These are phyloP conservation scores for Xylaria sp. DNA, from an alignment of 2,329 filamentous ascomycete species.

Conservation along the genomic window DNA sequence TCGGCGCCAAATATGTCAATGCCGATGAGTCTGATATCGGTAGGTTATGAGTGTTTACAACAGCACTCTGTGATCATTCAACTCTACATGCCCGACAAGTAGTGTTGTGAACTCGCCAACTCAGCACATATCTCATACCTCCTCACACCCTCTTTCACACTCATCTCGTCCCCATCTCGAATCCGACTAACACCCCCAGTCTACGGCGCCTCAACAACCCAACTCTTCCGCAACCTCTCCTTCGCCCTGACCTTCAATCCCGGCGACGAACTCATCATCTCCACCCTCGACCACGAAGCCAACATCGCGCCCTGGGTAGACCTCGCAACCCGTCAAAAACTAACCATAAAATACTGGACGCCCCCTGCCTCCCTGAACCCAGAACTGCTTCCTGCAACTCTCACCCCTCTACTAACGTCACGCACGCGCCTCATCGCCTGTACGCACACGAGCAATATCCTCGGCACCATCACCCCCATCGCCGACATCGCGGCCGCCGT, in stretches of 20 bases:
- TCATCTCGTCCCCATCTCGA: not conserved
- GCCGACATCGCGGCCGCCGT: conserved; percentile 20
- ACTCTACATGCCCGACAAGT: not conserved
- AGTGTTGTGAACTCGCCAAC: not conserved
- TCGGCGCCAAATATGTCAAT: conserved; percentile 67
- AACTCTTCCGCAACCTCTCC: conserved; percentile 68
- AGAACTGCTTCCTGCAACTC: conserved; percentile 50
- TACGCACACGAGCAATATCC: conserved; percentile 57
- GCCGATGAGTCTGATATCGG: conserved; percentile 60
- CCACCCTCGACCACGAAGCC: conserved; percentile 70
- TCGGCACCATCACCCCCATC: conserved; percentile 27
- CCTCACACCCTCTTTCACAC: not conserved
- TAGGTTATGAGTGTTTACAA: conserved; percentile 23
- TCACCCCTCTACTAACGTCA: conserved; percentile 53
- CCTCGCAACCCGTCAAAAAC: conserved; percentile 55
- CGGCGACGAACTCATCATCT: conserved; percentile 65
- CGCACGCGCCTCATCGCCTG: conserved; percentile 66
- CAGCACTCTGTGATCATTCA: not conserved
- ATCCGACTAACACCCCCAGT: conserved; percentile 38
- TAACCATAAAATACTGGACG: conserved; percentile 67
- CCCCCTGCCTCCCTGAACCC: conserved; percentile 47
- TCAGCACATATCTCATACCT: not conserved
- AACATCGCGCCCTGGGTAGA: conserved; percentile 71
- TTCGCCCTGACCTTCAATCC: conserved; percentile 46
- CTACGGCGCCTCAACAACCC: conserved; percentile 68